Evolutionary conservation across 2,329 filamentous ascomycete genomes (phyloP).

Genomic region (Penicillium sp.): DNA sequence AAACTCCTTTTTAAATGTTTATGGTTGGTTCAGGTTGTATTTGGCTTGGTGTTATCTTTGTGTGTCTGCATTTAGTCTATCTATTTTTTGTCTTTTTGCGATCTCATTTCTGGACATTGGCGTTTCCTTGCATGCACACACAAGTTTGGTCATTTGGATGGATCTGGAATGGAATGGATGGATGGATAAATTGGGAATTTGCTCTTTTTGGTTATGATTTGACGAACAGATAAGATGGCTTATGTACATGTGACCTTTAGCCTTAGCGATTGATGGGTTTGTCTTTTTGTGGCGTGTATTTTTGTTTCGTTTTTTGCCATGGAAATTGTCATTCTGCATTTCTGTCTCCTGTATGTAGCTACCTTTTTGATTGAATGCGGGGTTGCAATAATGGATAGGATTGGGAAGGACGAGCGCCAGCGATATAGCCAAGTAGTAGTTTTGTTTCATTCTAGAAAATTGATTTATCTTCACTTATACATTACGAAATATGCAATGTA

Average conservation of each 20-base stretch:
- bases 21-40: neutral
- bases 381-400: neutral
- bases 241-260: constrained; percentile 7
- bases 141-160: neutral
- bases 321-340: neutral
- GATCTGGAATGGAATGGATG: neutral
- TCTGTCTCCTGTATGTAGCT: neutral
- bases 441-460: neutral
- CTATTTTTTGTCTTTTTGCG: neutral
- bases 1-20: neutral
- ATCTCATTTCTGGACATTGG: neutral
- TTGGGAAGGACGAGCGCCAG: neutral
- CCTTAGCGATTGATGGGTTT: constrained; percentile 10
- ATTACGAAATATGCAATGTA: no score
- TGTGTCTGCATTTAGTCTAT: neutral
- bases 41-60: neutral
- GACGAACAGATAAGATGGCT: constrained; percentile 2
- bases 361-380: neutral
- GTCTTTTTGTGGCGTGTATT: constrained; percentile 9
- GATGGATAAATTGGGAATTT: neutral
- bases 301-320: constrained; percentile 16
- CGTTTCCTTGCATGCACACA: neutral
- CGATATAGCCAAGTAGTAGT: neutral
- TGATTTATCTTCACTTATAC: no score
- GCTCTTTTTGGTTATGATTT: neutral